These are phyloP conservation scores for Eutypa lata DNA, from an alignment of 2,329 filamentous ascomycete genomes.

Conservation along the genomic window DNA sequence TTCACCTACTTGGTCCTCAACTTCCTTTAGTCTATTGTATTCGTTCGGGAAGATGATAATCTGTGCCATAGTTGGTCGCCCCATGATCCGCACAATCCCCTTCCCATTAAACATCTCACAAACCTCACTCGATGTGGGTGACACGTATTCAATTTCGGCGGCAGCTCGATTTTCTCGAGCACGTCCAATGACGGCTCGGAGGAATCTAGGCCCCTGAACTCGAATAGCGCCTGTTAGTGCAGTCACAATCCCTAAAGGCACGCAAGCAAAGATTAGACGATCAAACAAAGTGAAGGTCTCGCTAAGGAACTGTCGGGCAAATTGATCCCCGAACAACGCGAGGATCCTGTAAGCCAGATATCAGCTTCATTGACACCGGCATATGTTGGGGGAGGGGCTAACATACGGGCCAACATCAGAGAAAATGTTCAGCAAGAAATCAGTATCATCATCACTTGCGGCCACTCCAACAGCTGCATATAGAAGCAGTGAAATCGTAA, in stretches of 20 bases:
- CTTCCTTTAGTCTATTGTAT: neutral
- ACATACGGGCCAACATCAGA: constrained; percentile 1
- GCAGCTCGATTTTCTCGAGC: constrained; percentile 18
- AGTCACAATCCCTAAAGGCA: constrained; percentile 26
- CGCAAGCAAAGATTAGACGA: constrained; percentile 17
- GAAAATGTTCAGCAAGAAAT: neutral
- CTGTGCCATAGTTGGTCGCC: constrained; percentile 6
- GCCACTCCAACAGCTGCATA: too few species aligned
- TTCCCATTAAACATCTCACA: constrained; percentile 25
- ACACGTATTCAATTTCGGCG: constrained; percentile 26
- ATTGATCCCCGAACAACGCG: constrained; percentile 16
- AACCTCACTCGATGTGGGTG: constrained; percentile 26
- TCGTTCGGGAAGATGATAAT: constrained; percentile 6
- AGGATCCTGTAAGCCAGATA: constrained; percentile 2
- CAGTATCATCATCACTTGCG: neutral
- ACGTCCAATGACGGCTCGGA: constrained; percentile 23
- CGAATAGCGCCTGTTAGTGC: constrained; percentile 21
- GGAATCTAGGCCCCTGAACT: constrained; percentile 13
- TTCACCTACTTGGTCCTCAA: too few species aligned
- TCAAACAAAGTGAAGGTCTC: constrained; percentile 10
- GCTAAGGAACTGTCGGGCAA: constrained; percentile 16
- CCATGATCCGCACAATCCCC: neutral
- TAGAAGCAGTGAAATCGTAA: too few species aligned
- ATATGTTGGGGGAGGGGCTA: neutral
- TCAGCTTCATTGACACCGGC: neutral